These are phyloP conservation scores for Aspergillus cristatus DNA, from an alignment of 495 filamentous ascomycete genomes.

Conservation along the genomic window DNA sequence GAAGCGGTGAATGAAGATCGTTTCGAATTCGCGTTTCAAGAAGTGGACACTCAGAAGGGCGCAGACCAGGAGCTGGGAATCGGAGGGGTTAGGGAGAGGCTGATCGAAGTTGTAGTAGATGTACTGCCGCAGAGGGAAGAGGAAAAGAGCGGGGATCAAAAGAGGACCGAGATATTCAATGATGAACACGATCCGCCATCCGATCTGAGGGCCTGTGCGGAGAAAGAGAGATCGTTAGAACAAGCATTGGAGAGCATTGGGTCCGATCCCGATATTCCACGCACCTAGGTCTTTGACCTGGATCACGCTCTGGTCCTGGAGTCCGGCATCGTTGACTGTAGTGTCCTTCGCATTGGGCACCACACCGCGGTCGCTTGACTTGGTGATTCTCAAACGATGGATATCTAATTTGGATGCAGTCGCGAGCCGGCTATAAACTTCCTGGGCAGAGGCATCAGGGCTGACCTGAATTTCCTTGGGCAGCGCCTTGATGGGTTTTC, in stretches of 20 bases:
- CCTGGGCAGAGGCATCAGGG: conserved; percentile 49
- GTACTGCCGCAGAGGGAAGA: conserved; percentile 60
- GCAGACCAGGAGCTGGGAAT: conserved; percentile 62
- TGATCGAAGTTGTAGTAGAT: conserved; percentile 55
- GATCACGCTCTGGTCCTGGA: conserved; percentile 60
- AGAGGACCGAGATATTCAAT: conserved; percentile 95
- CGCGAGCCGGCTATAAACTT: conserved; percentile 52
- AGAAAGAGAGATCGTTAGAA: conserved; percentile 2
- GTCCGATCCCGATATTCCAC: conserved; percentile 9
- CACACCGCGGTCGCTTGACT: conserved; percentile 56
- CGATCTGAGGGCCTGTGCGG: conserved; percentile 87
- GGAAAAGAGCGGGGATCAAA: conserved; percentile 68
- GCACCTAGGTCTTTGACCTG: conserved; percentile 91
- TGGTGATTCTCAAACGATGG: conserved; percentile 61
- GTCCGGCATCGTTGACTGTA: conserved; percentile 50
- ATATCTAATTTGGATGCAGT: conserved; percentile 41
- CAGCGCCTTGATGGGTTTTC: conserved; percentile 61
- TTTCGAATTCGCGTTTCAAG: conserved; percentile 91
- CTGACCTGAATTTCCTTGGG: conserved; percentile 57
- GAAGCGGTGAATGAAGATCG: conserved; percentile 91
- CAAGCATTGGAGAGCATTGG: background rate
- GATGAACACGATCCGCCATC: conserved; percentile 88
- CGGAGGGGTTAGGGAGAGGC: conserved; percentile 44
- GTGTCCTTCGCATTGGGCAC: conserved; percentile 63
- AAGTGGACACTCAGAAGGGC: conserved; percentile 72